Conservation (phyloP, 2,329 filamentous ascomycete genomes). For the Claviceps humidiphila region DNA sequence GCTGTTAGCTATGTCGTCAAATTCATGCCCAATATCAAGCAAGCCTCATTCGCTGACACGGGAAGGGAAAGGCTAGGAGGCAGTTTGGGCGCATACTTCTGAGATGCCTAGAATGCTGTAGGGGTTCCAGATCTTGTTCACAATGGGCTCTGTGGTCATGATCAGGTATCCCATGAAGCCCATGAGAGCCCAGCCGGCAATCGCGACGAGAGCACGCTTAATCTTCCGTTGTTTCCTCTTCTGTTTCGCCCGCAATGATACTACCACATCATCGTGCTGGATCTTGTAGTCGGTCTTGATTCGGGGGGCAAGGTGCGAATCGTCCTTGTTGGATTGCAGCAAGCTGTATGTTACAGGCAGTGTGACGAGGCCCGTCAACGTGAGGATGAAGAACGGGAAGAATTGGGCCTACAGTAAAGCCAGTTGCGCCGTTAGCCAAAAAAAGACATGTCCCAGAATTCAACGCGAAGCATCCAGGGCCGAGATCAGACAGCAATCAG, state of each 20-base stretch:
- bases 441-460: neutral
- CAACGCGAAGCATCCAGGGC: neutral
- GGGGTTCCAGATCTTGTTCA: conserved; percentile 82
- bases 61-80: neutral
- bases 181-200: conserved; percentile 72
- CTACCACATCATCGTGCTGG: conserved; percentile 71
- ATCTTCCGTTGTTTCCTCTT: conserved; percentile 80
- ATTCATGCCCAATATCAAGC: neutral
- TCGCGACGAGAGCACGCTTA: conserved; percentile 66
- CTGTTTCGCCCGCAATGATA: conserved; percentile 70
- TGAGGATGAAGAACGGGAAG: conserved; percentile 98
- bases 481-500: neutral
- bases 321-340: conserved; percentile 61
- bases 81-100: conserved; percentile 39
- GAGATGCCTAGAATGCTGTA: conserved; percentile 86
- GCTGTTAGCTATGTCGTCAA: conserved; percentile 15
- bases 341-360: conserved; percentile 82
- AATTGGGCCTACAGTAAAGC: conserved; percentile 60
- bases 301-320: conserved; percentile 67
- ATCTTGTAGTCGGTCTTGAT: conserved; percentile 73
- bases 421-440: conserved; percentile 2
- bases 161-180: conserved; percentile 89
- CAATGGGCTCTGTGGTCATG: conserved; percentile 55
- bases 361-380: conserved; percentile 74
- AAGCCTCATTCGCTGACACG: neutral